Percentiles rank a stretch among this genome's conserved stretches.
Conservation (phyloP, 129 eudicot species). For the Pulicaria dysenterica region DNA sequence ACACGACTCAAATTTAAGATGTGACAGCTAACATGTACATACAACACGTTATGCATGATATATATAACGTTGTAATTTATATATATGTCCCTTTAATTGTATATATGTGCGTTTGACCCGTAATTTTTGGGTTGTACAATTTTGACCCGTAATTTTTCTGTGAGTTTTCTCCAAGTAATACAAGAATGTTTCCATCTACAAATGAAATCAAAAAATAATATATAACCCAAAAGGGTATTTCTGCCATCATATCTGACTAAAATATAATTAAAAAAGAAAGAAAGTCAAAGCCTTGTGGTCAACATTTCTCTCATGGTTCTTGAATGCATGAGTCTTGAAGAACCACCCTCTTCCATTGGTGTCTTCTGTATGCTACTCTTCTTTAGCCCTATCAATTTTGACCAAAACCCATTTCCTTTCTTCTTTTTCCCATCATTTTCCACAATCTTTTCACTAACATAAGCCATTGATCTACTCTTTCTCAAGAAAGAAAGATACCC, state of each 20-base stretch:
- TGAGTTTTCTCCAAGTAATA: slow-evolving; percentile 3
- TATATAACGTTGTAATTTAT: too few species aligned
- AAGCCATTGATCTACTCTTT: slow-evolving; percentile 63
- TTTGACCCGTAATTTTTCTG: slow-evolving; percentile 9
- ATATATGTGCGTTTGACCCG: neutral
- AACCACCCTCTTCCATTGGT: slow-evolving; percentile 28
- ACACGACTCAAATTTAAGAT: neutral
- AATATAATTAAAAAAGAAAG: neutral
- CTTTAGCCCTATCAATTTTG: slow-evolving; percentile 39
- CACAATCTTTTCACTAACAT: slow-evolving; percentile 26
- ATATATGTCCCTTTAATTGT: neutral
- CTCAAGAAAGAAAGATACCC: slow-evolving; percentile 38
- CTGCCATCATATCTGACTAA: neutral
- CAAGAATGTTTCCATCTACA: slow-evolving; percentile 6
- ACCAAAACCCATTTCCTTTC: slow-evolving; percentile 51
- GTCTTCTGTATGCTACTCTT: slow-evolving; percentile 17
- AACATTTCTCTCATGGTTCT: slow-evolving; percentile 53
- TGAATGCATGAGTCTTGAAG: slow-evolving; percentile 43
- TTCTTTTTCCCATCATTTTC: slow-evolving; percentile 32
- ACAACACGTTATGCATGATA: too few species aligned
- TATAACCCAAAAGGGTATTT: neutral
- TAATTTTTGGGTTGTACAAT: neutral
- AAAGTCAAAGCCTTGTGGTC: slow-evolving; percentile 29
- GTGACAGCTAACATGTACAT: too few species aligned
- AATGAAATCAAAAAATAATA: slow-evolving; percentile 12